Evolutionary conservation across 1,284 basidiomycete species (phyloP).

Genomic region (Xerocomus nothofagi): DNA sequence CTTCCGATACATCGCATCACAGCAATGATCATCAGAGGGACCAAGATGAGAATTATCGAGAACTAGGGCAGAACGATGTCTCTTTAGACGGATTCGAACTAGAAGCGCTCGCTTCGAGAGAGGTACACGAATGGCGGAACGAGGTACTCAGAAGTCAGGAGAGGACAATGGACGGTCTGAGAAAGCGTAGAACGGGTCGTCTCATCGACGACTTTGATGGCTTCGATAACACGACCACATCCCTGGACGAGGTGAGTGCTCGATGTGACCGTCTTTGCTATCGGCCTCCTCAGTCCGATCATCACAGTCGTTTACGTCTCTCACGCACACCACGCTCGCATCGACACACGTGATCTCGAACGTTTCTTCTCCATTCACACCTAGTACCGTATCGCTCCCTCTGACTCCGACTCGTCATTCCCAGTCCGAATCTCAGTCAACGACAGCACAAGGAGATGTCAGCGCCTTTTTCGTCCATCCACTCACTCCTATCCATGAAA

Average conservation of each 20-base stretch:
- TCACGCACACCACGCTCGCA: constrained; percentile 45
- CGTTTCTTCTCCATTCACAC: constrained; percentile 41
- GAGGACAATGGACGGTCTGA: constrained; percentile 7
- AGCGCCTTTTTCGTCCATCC: not conserved
- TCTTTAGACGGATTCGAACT: constrained; percentile 44
- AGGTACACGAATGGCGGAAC: constrained; percentile 56
- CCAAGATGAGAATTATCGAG: constrained; percentile 10
- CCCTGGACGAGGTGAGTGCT: constrained; percentile 47
- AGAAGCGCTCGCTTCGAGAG: constrained; percentile 46
- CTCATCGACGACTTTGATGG: constrained; percentile 18
- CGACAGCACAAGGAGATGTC: constrained; percentile 11
- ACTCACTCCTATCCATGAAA: not conserved
- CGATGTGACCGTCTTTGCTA: not conserved
- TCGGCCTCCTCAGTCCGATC: constrained; percentile 2
- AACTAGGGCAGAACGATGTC: not conserved
- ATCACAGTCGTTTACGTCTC: constrained; percentile 41
- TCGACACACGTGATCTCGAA: constrained; percentile 52
- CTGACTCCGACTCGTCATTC: constrained; percentile 15
- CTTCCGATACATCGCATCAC: constrained; percentile 18
- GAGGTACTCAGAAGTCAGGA: constrained; percentile 37
- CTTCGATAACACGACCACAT: constrained; percentile 24
- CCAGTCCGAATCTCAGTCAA: constrained; percentile 27
- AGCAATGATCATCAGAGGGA: constrained; percentile 7
- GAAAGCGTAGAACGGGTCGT: constrained; percentile 14
- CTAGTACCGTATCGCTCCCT: constrained; percentile 31